A percentile compares a stretch with the other conserved stretches of the same genome.
These are phyloP conservation scores for Elsinoe arachidis DNA, from an alignment of 2,329 filamentous ascomycete genomes.

Conservation along the genomic window DNA sequence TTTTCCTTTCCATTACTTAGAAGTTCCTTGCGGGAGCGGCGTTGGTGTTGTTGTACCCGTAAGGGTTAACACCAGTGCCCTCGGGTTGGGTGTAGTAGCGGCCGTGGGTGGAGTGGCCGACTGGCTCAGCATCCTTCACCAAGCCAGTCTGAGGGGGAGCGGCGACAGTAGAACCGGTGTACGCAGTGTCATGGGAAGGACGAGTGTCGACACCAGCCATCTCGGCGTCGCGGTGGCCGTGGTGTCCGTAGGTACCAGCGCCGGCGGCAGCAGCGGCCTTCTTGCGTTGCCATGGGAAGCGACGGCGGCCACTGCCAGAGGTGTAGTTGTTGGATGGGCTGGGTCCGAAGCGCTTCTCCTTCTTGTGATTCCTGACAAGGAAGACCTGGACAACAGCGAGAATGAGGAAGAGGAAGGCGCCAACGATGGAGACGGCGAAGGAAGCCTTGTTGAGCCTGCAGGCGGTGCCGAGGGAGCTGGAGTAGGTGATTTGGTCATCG, in stretches of 20 bases:
- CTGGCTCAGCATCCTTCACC: slow-evolving; percentile 18
- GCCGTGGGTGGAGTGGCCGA: slow-evolving; percentile 25
- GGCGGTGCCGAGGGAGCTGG: slow-evolving; percentile 46
- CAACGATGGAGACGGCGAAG: slow-evolving; percentile 71
- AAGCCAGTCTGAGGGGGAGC: slow-evolving; percentile 25
- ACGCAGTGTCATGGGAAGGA: slow-evolving; percentile 42
- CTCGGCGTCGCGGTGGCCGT: slow-evolving; percentile 17
- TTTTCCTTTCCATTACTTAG: background rate
- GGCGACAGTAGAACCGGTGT: slow-evolving; percentile 41
- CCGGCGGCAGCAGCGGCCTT: slow-evolving; percentile 30
- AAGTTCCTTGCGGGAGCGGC: slow-evolving; percentile 8
- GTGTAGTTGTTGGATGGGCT: slow-evolving; percentile 61
- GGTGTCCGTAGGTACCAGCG: slow-evolving; percentile 21
- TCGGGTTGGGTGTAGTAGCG: slow-evolving; percentile 40
- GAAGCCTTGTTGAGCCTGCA: slow-evolving; percentile 70
- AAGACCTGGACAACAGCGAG: slow-evolving; percentile 61
- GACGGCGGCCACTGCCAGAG: slow-evolving; percentile 44
- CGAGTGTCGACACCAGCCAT: slow-evolving; percentile 28
- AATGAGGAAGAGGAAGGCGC: slow-evolving; percentile 67
- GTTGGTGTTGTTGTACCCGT: slow-evolving; percentile 27
- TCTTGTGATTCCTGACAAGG: slow-evolving; percentile 62
- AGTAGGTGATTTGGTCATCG: slow-evolving; percentile 37
- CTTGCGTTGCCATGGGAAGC: slow-evolving; percentile 29
- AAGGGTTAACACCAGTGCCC: slow-evolving; percentile 31
- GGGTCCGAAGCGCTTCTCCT: slow-evolving; percentile 64